A percentile compares a stretch with the other conserved stretches of the same genome.
These are phyloP conservation scores for Posidonia oceanica DNA, from an alignment of 116 monocot species.

Conservation along the genomic window DNA sequence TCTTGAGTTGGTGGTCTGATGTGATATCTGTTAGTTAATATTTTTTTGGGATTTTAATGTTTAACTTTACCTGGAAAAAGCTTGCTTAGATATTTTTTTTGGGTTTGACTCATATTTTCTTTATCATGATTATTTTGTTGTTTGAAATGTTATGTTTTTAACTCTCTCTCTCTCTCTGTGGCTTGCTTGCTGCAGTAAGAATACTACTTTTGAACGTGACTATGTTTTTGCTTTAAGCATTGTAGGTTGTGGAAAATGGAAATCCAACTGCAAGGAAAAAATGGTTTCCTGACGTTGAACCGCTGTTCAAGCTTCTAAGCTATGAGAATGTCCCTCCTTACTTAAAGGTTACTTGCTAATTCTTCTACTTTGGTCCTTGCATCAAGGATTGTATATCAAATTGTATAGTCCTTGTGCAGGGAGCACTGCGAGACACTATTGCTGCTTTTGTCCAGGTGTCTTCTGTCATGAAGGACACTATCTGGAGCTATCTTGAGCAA, in stretches of 20 bases:
- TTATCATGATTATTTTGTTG: no score
- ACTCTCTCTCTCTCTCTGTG: no score
- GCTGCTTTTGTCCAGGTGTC: constrained; percentile 74
- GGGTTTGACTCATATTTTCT: no score
- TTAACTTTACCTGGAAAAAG: no score
- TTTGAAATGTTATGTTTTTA: no score
- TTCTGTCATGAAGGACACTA: constrained; percentile 60
- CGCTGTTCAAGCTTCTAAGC: constrained; percentile 90
- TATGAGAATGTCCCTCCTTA: constrained; percentile 96
- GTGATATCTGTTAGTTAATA: no score
- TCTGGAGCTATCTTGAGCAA: constrained; percentile 93
- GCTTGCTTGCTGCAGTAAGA: no score
- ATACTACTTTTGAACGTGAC: neutral
- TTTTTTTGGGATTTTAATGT: no score
- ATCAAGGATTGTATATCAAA: neutral
- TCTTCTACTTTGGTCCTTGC: neutral
- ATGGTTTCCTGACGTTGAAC: constrained; percentile 96
- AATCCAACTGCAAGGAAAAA: constrained; percentile 77
- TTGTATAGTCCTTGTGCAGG: constrained; percentile 37
- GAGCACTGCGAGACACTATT: constrained; percentile 77
- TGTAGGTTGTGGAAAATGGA: constrained; percentile 96
- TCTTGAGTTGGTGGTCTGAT: no score
- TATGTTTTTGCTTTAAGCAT: neutral
- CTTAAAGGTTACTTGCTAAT: constrained; percentile 61
- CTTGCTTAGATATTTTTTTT: no score